Evolutionary conservation across 129 eudicot species (phyloP), one percentile per base, ranked within the genome.

Genomic region (Heracleum sosnowskyi): DNA sequence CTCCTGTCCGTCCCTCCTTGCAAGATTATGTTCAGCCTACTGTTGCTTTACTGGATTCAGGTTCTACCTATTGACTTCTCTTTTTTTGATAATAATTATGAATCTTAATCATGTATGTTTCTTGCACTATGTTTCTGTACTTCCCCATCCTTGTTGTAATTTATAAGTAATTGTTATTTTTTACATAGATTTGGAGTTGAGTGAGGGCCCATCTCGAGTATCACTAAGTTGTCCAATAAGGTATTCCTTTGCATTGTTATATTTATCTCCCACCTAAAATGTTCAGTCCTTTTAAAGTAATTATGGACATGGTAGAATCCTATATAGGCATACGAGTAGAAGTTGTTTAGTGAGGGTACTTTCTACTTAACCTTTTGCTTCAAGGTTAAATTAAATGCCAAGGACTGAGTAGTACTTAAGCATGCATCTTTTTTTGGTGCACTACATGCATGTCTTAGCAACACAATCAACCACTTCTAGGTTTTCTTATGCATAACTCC

Each of bases 151-250:
- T 57, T 57, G 33, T 60, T n/a, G 68, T 26, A 26, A 2, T 60
- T 60, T 9, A 60, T 11, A 60, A 24, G n/a, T 10, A n/a, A 60
- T 3, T 2, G 10, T 60, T 49, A 17, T 76, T 51, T 7, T 72
- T 11, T 29, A 24, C 74, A 63, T 82, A 92, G 98, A 93, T 87
- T 83, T 88, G 68, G 98, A 93, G 78, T 75, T 93, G 79, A 83
- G 81, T 60, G 98, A 87, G 81, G 98, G 98, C 51, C 88, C 97
- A 45, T 93, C 93, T 66, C 86, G 88, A 73, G 83, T 93, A 78
- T 89, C 93, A 35, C 84, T 93, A 10, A 93, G 88, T 82, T 93
- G 97, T 77, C 98, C 98, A 75, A 86, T 93, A 82, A 93, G 98
- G 98, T 93, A 83, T 70, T 40, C 64, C 76, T 13, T 76, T 75